These are phyloP conservation scores for Fusarium redolens DNA, from an alignment of 2,329 filamentous ascomycete genomes.

Conservation along the genomic window DNA sequence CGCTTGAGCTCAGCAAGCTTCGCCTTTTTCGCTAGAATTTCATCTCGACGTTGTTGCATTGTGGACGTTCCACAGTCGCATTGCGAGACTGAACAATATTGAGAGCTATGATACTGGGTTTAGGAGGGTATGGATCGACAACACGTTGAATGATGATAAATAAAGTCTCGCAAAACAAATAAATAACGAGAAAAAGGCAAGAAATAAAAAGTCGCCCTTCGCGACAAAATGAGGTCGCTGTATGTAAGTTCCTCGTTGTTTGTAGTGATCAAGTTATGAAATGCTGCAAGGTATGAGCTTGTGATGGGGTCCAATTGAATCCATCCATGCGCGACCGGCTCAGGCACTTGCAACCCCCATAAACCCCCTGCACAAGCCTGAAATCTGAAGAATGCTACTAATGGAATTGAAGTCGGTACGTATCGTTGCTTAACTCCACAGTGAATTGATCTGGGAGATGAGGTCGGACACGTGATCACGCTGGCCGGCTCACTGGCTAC, in stretches of 20 bases:
- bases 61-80: conserved; percentile 59
- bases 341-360: conserved; percentile 15
- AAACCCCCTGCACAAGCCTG: conserved; percentile 24
- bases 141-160: not conserved
- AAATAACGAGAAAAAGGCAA: not conserved
- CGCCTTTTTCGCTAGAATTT: conserved; percentile 95
- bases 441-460: not conserved
- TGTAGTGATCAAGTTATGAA: conserved; percentile 25
- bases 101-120: conserved; percentile 34
- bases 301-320: conserved; percentile 33
- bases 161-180: not conserved
- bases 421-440: conserved; percentile 18
- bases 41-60: conserved; percentile 88
- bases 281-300: conserved; percentile 25
- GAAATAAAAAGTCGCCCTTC: not conserved
- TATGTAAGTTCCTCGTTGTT: conserved; percentile 19
- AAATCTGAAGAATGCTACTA: conserved; percentile 4
- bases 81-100: conserved; percentile 53
- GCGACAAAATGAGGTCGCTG: not conserved
- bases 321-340: conserved; percentile 22
- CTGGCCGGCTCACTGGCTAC: conserved; percentile 41
- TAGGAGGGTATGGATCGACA: conserved; percentile 8
- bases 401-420: conserved; percentile 10
- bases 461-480: conserved; percentile 41
- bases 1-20: conserved; percentile 97